These are phyloP conservation scores for Adansonia rubrostipa DNA, from an alignment of 441 rosid genomes.

Conservation along the genomic window DNA sequence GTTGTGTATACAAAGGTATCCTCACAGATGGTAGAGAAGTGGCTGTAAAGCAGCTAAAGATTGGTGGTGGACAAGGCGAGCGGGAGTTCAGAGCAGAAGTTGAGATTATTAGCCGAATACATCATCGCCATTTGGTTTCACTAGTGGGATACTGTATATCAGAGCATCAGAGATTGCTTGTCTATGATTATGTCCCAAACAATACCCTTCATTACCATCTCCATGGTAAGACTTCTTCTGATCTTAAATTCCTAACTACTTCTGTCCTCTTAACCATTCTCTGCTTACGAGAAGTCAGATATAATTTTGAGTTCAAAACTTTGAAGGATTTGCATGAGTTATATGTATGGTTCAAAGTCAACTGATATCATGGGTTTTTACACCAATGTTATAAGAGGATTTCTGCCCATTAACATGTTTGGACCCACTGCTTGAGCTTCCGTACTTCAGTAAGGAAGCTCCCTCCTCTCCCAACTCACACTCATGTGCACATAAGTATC, in stretches of 20 bases:
- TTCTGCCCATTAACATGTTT: background rate
- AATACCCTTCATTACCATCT: slow-evolving; percentile 88
- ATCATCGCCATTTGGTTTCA: slow-evolving; percentile 97
- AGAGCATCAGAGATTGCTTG: slow-evolving; percentile 76
- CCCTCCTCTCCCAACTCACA: background rate
- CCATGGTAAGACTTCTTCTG: slow-evolving; percentile 59
- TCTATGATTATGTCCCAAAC: slow-evolving; percentile 84
- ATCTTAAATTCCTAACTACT: background rate
- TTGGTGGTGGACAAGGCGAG: slow-evolving; percentile 89
- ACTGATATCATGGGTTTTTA: background rate
- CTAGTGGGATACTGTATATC: slow-evolving; percentile 90
- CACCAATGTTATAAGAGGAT: slow-evolving; percentile 6
- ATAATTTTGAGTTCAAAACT: background rate
- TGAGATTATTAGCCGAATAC: slow-evolving; percentile 85
- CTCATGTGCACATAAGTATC: background rate
- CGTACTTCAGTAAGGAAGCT: slow-evolving; percentile 9
- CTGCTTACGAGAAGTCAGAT: background rate
- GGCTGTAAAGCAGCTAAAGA: slow-evolving; percentile 90
- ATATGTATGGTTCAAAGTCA: background rate
- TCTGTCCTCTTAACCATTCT: background rate
- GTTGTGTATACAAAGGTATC: slow-evolving; percentile 86
- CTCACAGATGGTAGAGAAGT: slow-evolving; percentile 73
- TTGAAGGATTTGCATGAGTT: background rate
- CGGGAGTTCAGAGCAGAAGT: slow-evolving; percentile 94
- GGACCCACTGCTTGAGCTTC: slow-evolving; percentile 1